Evolutionary conservation across 1,284 basidiomycete genomes (phyloP).

Genomic region (Papiliotrema nemorosa): DNA sequence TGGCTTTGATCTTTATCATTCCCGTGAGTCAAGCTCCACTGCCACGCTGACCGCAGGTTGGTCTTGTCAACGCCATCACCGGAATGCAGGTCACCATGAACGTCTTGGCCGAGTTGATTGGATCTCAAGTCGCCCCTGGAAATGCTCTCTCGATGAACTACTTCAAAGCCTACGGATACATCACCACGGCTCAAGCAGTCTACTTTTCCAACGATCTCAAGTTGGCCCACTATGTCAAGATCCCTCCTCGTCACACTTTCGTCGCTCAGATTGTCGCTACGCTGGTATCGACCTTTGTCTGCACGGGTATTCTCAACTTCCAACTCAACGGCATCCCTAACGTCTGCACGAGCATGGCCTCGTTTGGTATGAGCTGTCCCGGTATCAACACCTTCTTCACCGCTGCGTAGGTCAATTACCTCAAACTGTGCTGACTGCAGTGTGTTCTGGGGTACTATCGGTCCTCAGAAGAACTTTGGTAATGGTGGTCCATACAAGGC

Average conservation of each 20-base stretch:
- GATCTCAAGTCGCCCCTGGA: constrained; percentile 57
- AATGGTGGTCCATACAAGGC: constrained; percentile 59
- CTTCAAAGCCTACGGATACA: constrained; percentile 57
- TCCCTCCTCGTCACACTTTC: constrained; percentile 56
- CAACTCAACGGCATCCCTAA: constrained; percentile 15
- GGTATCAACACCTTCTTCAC: constrained; percentile 12
- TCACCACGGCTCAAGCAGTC: constrained; percentile 54
- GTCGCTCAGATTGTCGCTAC: constrained; percentile 63
- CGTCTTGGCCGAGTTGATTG: constrained; percentile 58
- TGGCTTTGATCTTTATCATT: constrained; percentile 54
- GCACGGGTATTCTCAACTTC: constrained; percentile 25
- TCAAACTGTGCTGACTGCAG: not conserved
- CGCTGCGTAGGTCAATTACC: not conserved
- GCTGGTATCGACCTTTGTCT: constrained; percentile 51
- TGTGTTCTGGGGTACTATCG: constrained; percentile 31
- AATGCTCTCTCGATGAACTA: constrained; percentile 62
- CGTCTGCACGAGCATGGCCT: constrained; percentile 22
- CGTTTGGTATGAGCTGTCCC: constrained; percentile 15
- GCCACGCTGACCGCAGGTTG: no score
- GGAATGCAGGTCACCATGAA: constrained; percentile 56
- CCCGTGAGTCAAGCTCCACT: constrained; percentile 33
- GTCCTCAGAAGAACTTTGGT: constrained; percentile 67
- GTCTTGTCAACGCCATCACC: constrained; percentile 58
- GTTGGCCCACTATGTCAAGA: constrained; percentile 37
- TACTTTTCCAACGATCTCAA: constrained; percentile 56